Percentiles rank a stretch among this genome's conserved stretches.
Conservation (phyloP, 1,139 yeast genomes). For the Casaregolazyma suthepensis region DNA sequence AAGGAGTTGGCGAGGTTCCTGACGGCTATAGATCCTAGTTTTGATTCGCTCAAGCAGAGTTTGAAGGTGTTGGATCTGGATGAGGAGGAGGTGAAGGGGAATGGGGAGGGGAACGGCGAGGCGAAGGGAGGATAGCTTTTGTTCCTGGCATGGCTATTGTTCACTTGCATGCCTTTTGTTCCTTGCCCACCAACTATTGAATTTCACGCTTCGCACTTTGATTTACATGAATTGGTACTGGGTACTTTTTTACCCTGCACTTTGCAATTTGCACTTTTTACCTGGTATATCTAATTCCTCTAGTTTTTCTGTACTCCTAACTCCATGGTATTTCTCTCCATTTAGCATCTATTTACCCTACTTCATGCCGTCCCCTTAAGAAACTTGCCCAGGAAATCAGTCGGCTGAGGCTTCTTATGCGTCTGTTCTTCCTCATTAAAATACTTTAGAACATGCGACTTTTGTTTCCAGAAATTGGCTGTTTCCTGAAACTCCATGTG, state of each 20-base stretch:
- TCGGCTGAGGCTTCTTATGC: conserved; percentile 27
- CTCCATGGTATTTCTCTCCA: too few relatives aligned
- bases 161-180: too few relatives aligned
- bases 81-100: background rate
- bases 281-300: too few relatives aligned
- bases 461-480: conserved; percentile 87
- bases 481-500: conserved; percentile 90
- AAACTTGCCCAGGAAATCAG: conserved; percentile 58
- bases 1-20: conserved; percentile 36
- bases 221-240: too few relatives aligned
- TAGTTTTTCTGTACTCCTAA: too few relatives aligned
- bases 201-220: too few relatives aligned
- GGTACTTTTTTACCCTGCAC: too few relatives aligned
- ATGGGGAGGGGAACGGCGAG: background rate
- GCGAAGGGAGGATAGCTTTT: background rate
- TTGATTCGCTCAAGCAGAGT: conserved; percentile 5
- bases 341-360: background rate
- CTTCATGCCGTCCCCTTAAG: conserved; percentile 43
- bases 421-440: conserved; percentile 56
- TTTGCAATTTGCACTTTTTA: too few relatives aligned
- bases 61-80: conserved; percentile 1
- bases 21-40: conserved; percentile 32
- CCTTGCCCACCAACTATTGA: too few relatives aligned
- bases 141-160: too few relatives aligned
- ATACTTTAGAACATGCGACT: conserved; percentile 74